Percentiles rank a stretch among this genome's conserved stretches.
Evolutionary conservation across 768 basidiomycete genomes (phyloP).

Genomic region (Pseudohyphozyma bogoriensis): DNA sequence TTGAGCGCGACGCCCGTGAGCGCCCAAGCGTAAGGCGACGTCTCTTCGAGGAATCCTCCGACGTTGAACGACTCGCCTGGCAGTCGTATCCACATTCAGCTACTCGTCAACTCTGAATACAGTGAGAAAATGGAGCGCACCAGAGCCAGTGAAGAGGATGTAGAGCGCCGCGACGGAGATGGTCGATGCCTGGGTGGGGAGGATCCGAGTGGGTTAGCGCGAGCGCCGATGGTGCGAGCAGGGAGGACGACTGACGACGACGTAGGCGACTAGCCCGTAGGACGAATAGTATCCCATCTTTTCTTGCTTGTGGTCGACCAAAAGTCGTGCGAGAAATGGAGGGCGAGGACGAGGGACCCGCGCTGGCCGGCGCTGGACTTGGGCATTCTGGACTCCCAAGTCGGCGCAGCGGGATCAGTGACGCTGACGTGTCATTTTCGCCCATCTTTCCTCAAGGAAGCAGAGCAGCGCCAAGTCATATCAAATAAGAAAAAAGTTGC

Average conservation of each 20-base stretch:
- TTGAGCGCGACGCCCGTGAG: slow-evolving; percentile 82
- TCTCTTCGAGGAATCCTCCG: slow-evolving; percentile 85
- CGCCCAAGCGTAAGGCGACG: slow-evolving; percentile 87
- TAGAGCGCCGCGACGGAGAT: slow-evolving; percentile 7
- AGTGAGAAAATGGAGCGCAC: background rate
- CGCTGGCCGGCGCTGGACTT: too few relatives aligned
- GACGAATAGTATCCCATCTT: background rate
- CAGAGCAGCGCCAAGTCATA: too few relatives aligned
- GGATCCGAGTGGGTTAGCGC: background rate
- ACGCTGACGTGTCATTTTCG: too few relatives aligned
- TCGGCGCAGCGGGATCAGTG: too few relatives aligned
- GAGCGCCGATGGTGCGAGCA: background rate
- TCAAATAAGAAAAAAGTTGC: too few relatives aligned
- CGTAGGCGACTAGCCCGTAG: background rate
- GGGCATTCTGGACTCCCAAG: too few relatives aligned
- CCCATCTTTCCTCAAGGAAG: too few relatives aligned
- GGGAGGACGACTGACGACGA: background rate
- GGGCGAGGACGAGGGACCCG: too few relatives aligned
- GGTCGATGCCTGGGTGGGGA: background rate
- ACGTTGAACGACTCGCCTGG: slow-evolving; percentile 72
- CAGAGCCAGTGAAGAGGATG: slow-evolving; percentile 26
- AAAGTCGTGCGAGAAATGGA: too few relatives aligned
- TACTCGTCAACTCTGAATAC: background rate
- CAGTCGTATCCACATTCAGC: slow-evolving; percentile 31
- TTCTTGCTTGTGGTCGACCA: too few relatives aligned